Base-by-base conservation (phyloP, 331 rosid species). In the Rosa hybrid region DNA sequence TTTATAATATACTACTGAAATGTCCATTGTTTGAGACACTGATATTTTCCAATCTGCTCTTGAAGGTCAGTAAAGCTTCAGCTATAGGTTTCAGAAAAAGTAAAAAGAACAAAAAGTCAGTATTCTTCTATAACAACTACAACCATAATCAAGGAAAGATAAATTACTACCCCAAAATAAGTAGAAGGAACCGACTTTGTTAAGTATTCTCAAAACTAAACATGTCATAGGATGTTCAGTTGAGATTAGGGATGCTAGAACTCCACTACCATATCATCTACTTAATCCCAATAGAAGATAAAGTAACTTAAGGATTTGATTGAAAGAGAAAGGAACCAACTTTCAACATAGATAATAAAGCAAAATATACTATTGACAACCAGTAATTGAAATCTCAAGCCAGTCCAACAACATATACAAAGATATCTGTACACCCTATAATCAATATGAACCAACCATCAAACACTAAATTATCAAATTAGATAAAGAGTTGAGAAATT, bases 1-100 rank as follows among this genome's bases (percentile, higher is more conserved):
- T 77, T 84, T 78, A 73, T 87, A 84, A 82, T 87, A 89, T 77
- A 80, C 30, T 27, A 27, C 30, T 27, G 48, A 68, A 84, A 79
- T 7, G 83, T 86, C 86, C 84, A 38, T 81, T 81, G 87, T 84
- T 81, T 74, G 63, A 68, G 79, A 75, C 89, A 90, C 59, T 92
- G 85, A 81, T 60, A 69, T 80, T 76, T 84, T 49, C 73, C 81
- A 74, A 76, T 77, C 50, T 49, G 25, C 75, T 82, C 68, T 87
- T 81, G 84, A 87, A 84, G 79, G 72, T 81, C 70, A 83, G 59
- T 78, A 80, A 69, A 80, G 89, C 91, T 83, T 91, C 89, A 86
- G 87, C 96, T 91, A 83, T 68, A 53, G 12, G 75, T 18, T 76
- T 17, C 27, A 76, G 71, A 54, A 67, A 68, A 49, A 79, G 77